Conservation (phyloP, 2,329 filamentous ascomycete species). For the Epichloe hybrida region DNA sequence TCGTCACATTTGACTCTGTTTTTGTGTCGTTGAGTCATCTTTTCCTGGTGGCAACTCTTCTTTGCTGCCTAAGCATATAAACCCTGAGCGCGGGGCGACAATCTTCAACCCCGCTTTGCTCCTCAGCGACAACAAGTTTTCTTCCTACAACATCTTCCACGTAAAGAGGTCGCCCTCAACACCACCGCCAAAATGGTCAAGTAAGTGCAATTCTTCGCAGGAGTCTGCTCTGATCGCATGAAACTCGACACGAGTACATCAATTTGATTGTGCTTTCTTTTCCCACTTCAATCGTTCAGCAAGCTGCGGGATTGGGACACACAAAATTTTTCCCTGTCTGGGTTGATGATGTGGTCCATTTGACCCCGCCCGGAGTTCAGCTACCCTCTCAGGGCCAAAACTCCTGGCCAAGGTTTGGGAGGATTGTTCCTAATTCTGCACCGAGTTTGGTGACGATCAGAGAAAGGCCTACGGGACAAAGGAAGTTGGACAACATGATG, state of each 20-base stretch:
- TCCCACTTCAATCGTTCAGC: neutral
- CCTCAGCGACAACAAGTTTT: constrained; percentile 12
- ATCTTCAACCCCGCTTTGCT: constrained; percentile 33
- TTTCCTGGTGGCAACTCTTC: constrained; percentile 4
- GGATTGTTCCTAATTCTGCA: no score
- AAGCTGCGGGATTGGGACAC: neutral
- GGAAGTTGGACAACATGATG: neutral
- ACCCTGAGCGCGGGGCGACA: constrained; percentile 26
- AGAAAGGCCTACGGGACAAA: no score
- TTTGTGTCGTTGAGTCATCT: constrained; percentile 6
- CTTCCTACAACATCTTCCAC: constrained; percentile 17
- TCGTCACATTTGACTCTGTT: constrained; percentile 17
- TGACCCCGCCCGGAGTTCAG: constrained; percentile 7
- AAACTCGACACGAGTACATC: neutral
- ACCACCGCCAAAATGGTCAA: constrained; percentile 98
- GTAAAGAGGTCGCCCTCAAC: constrained; percentile 29
- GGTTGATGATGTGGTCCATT: neutral
- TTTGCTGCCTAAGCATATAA: constrained; percentile 5
- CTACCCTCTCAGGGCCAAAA: neutral
- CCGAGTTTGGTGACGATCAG: no score
- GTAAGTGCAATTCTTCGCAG: constrained; percentile 47
- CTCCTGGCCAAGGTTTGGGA: neutral
- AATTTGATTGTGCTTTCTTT: constrained; percentile 2
- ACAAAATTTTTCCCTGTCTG: constrained; percentile 2
- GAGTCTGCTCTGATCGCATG: constrained; percentile 1